Conservation (phyloP, 805 yeast species). For the Yueomyces sinensis region DNA sequence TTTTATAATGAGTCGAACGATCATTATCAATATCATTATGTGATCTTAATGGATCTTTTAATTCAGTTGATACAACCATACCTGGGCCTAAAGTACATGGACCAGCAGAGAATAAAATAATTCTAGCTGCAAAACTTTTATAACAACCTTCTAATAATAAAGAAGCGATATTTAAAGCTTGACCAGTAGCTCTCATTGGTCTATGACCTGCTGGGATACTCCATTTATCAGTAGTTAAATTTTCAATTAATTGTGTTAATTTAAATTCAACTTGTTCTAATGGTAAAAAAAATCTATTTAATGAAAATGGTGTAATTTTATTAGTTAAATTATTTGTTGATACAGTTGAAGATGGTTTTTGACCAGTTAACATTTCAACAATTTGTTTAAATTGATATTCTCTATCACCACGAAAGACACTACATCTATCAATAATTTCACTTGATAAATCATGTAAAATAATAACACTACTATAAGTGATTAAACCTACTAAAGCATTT, state of each 20-base stretch:
- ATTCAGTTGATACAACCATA: conserved; percentile 76
- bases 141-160: conserved; percentile 69
- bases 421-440: conserved; percentile 56
- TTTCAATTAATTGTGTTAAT: conserved; percentile 66
- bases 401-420: conserved; percentile 79
- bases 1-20: conserved; percentile 72
- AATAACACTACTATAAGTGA: conserved; percentile 78
- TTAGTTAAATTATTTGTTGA: conserved; percentile 11
- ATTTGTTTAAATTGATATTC: conserved; percentile 50
- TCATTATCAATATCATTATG: conserved; percentile 95
- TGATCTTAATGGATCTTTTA: conserved; percentile 93
- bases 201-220: conserved; percentile 71
- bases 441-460: conserved; percentile 76
- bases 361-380: conserved; percentile 50
- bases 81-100: conserved; percentile 95
- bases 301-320: conserved; percentile 28
- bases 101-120: conserved; percentile 86
- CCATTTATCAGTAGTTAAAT: conserved; percentile 77
- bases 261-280: conserved; percentile 72
- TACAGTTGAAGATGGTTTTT: conserved; percentile 29
- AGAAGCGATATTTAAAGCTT: conserved; percentile 79
- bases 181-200: conserved; percentile 84
- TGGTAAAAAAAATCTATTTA: conserved; percentile 59
- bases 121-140: conserved; percentile 77
- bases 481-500: conserved; percentile 74